Base-by-base conservation (phyloP, 2,329 filamentous ascomycete species). In the Aureobasidium zeae region DNA sequence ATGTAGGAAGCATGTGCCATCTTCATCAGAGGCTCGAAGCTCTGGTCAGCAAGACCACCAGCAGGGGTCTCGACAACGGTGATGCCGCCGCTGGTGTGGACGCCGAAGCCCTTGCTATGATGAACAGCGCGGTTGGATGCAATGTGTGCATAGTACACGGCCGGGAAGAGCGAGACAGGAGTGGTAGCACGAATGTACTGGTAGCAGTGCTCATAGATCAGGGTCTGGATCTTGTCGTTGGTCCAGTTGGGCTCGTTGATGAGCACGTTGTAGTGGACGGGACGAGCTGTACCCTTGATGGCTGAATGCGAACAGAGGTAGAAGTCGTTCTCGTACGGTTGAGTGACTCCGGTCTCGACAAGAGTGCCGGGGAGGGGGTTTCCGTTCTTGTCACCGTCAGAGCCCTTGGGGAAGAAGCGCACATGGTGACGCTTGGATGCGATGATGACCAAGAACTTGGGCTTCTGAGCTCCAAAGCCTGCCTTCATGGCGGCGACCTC, bases 161-260 rank as follows among this genome's bases (percentile, higher is more conserved):
- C 87, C 0, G 91, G 91, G 52, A 75, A 84, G 0, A 91, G 64
- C 0, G 88, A 95, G 0, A 98, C 88, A 0, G 91, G 86, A 0
- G 89, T 96, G 0, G 88, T 96, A 0, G 88, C 91, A 12, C 91
- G 79, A 44, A 83, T 81, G 57, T 94, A 98, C 45, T 94, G 86
- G 63, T 94, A 98, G 32, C 83, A 94, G 50, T 95, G 87, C 52
- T 94, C 83, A 55, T 96, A 96, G 16, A 96, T 82, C 75, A 96
- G 83, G 45, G 81, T 80, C 56, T 94, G 84, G 0, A 98, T 69
- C 2, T 81, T 72, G 30, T 84, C 78, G 0, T 81, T 71, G 1
- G 71, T 61, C 55, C 85, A 73, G 2, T 73, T 68, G 41, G 81
- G 76, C 60, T 96, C 87, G 57, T 98, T 91, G 34, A 83, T 59